These are phyloP conservation scores for Testicularia cyperi DNA, from an alignment of 1,284 basidiomycete species.

Conservation along the genomic window DNA sequence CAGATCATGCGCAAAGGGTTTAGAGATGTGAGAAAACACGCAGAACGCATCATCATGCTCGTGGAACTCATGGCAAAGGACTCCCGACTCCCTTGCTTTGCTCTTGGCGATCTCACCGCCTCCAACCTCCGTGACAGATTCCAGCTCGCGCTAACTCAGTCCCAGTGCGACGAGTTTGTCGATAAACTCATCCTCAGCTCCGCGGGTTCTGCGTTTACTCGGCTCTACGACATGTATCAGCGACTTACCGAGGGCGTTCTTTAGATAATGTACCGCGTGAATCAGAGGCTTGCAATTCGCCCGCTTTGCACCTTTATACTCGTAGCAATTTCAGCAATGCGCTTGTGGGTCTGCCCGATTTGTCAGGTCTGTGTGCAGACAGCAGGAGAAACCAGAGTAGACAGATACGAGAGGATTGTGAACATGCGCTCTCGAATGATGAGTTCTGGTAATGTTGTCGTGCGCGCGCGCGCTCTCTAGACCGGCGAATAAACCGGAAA, in stretches of 20 bases:
- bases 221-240: constrained; percentile 59
- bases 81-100: constrained; percentile 88
- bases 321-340: too few relatives aligned
- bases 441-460: too few relatives aligned
- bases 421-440: too few relatives aligned
- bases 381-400: too few relatives aligned
- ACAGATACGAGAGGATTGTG: too few relatives aligned
- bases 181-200: constrained; percentile 51
- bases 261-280: background rate
- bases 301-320: too few relatives aligned
- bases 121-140: constrained; percentile 84
- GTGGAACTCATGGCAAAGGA: constrained; percentile 98
- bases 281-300: background rate
- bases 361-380: too few relatives aligned
- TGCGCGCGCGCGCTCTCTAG: too few relatives aligned
- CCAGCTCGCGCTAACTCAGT: constrained; percentile 83
- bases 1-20: constrained; percentile 88
- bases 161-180: constrained; percentile 82
- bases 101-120: constrained; percentile 85
- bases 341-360: too few relatives aligned
- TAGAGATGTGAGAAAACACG: constrained; percentile 89
- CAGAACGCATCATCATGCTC: constrained; percentile 91
- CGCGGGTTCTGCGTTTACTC: constrained; percentile 55
- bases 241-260: constrained; percentile 49
- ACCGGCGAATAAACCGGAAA: too few relatives aligned